These are phyloP conservation scores for Phoenix dactylifera DNA, from an alignment of 176 grass and related monocot genomes.

Conservation along the genomic window DNA sequence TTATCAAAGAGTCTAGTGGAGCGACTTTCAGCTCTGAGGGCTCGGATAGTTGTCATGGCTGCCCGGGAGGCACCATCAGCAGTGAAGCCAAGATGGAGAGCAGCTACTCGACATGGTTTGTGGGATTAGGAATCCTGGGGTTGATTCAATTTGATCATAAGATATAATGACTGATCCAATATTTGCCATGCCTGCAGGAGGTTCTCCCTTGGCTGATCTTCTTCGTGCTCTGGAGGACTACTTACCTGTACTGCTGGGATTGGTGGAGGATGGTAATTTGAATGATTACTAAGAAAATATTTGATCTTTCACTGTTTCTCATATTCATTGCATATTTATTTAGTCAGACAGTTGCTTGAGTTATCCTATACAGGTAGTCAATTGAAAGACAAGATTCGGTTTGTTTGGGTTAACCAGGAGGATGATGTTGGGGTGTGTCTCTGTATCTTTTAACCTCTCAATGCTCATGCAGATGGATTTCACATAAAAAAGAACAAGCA, in stretches of 20 bases:
- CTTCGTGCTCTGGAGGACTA: conserved; percentile 63
- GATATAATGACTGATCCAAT: no score
- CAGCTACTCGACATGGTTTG: conserved; percentile 62
- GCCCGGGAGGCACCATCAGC: conserved; percentile 42
- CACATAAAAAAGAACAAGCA: no score
- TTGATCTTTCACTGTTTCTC: no score
- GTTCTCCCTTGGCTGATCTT: conserved; percentile 50
- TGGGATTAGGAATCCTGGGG: background rate
- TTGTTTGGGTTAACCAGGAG: conserved; percentile 89
- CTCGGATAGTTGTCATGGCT: conserved; percentile 48
- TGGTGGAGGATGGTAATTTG: conserved; percentile 56
- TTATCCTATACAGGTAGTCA: conserved; percentile 27
- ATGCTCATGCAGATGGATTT: background rate
- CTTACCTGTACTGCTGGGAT: conserved; percentile 55
- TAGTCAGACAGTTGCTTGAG: conserved; percentile 1
- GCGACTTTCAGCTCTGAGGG: conserved; percentile 30
- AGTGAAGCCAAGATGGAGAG: conserved; percentile 43
- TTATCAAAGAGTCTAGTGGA: conserved; percentile 37
- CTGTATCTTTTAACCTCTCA: background rate
- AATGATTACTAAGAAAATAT: background rate
- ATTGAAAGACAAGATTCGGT: conserved; percentile 56
- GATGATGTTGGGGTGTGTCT: conserved; percentile 62
- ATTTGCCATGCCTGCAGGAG: conserved; percentile 26
- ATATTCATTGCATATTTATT: background rate
- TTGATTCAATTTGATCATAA: no score